Base-by-base conservation (phyloP, 768 basidiomycete species). In the Xerocomus spinulosus region DNA sequence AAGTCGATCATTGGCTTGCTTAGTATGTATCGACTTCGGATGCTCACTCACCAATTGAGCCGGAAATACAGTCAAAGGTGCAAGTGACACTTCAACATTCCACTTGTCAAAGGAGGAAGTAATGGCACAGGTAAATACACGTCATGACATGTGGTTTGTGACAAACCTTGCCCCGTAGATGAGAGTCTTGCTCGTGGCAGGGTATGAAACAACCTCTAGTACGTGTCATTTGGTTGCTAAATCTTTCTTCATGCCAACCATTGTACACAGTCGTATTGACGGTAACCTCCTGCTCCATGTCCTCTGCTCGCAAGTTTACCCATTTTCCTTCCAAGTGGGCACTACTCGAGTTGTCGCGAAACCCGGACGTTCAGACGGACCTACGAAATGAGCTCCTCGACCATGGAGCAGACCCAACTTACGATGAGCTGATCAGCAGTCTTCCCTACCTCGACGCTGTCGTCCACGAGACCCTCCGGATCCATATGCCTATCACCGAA, bases 371-470 rank as follows among this genome's bases (percentile, higher is more conserved):
- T 5, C 81, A 83, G 56, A 57, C 67, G 8, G 73, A 66, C 36
- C 61, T 82, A 7, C 73, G 81, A 32, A 66, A 75, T 1, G 80
- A 83, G 44, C 68, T 83, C 7, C 45, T 68, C 3, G 61, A 66
- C 21, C 73, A 75, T 46, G 60, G 54, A 13, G 39, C 53, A 21
- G 81, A 82, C 56, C 77, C 80, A 14, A 73, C 73, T 1, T 81
- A 74, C 61, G 80, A 82, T 23, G 71, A 80, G 50, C 68, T 83
- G 1, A 69, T 63, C 4, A 70, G 70, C 3, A 68, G 39, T 4
- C 60, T 83, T 15, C 80, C 80, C 0, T 81, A 77, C 56, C 74
- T 82, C 6, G 79, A 82, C 53, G 75, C 76, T 0, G 67, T 77
- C 9, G 70, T 72, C 2, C 72, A 72, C 26, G 78, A 79, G 56